A percentile compares a stretch with the other conserved stretches of the same genome.
Evolutionary conservation across 179 eudicot genomes (phyloP).

Genomic region (Beta lomatogona): DNA sequence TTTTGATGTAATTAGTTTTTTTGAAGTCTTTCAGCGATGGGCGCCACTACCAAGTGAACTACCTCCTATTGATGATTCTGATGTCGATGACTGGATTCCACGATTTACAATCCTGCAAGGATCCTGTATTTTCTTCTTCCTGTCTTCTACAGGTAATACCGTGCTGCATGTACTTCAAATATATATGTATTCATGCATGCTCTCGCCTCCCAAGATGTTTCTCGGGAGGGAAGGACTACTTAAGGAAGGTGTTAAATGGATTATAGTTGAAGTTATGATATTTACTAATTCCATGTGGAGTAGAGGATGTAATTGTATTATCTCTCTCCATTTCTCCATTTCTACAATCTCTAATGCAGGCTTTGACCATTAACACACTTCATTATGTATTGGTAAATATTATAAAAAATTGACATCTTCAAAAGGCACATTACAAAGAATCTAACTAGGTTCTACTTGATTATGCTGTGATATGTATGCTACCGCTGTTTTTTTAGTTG

Average conservation of each 20-base stretch:
- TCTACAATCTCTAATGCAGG: too few relatives aligned
- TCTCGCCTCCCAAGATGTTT: background rate
- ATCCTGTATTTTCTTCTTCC: conserved; percentile 70
- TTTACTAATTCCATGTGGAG: too few relatives aligned
- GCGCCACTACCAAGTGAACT: conserved; percentile 92
- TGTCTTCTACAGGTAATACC: conserved; percentile 66
- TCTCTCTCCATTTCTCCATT: too few relatives aligned
- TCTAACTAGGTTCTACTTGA: too few relatives aligned
- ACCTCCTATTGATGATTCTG: conserved; percentile 84
- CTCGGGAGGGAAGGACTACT: background rate
- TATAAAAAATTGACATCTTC: too few relatives aligned
- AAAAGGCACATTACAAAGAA: too few relatives aligned
- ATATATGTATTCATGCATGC: background rate
- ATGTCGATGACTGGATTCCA: conserved; percentile 97
- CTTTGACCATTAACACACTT: too few relatives aligned
- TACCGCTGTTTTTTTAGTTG: too few relatives aligned
- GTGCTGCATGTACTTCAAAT: too few relatives aligned
- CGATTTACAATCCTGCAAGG: conserved; percentile 91
- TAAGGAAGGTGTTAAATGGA: background rate
- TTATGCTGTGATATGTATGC: too few relatives aligned
- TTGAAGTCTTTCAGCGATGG: conserved; percentile 74
- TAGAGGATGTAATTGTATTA: too few relatives aligned
- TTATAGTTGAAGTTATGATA: background rate
- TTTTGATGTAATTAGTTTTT: background rate
- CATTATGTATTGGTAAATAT: too few relatives aligned